Evolutionary conservation across 768 basidiomycete genomes (phyloP).

Genomic region (Russula foetens): DNA sequence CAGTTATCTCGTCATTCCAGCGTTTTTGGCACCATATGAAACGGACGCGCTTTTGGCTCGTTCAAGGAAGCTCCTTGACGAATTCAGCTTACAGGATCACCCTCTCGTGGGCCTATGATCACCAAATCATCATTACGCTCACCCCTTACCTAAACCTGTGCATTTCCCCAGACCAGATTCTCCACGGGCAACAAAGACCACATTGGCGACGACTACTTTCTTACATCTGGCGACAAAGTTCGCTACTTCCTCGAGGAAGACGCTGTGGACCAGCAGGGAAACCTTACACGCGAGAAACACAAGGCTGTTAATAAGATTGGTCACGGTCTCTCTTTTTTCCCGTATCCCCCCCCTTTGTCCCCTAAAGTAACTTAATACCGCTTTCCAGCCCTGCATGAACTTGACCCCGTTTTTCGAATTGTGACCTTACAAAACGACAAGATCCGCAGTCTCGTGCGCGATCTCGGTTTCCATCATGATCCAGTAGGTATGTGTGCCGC

Average conservation of each 20-base stretch:
- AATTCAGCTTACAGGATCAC: constrained; percentile 71
- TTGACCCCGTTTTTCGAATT: constrained; percentile 73
- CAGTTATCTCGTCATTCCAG: constrained; percentile 74
- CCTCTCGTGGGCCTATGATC: constrained; percentile 50
- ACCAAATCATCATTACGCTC: background rate
- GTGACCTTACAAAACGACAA: constrained; percentile 75
- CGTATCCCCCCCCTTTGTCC: background rate
- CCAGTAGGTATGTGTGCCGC: constrained; percentile 54
- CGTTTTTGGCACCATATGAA: constrained; percentile 57
- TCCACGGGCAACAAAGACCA: constrained; percentile 71
- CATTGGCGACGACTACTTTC: constrained; percentile 89
- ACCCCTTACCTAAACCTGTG: background rate
- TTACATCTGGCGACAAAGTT: constrained; percentile 89
- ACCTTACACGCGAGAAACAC: constrained; percentile 61
- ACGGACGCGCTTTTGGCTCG: constrained; percentile 54
- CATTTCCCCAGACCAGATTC: constrained; percentile 69
- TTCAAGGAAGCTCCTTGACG: constrained; percentile 68
- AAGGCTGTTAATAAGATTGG: constrained; percentile 94
- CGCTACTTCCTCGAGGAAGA: constrained; percentile 92
- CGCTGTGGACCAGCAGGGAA: constrained; percentile 61
- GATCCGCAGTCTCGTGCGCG: constrained; percentile 60
- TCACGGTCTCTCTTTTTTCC: constrained; percentile 44
- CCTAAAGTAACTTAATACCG: constrained; percentile 2
- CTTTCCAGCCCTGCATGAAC: constrained; percentile 65
- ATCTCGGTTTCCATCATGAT: constrained; percentile 76